phyloP scores from a whole-genome alignment of 2,329 filamentous ascomycete species.

The Hypomyces rosellus region DNA sequence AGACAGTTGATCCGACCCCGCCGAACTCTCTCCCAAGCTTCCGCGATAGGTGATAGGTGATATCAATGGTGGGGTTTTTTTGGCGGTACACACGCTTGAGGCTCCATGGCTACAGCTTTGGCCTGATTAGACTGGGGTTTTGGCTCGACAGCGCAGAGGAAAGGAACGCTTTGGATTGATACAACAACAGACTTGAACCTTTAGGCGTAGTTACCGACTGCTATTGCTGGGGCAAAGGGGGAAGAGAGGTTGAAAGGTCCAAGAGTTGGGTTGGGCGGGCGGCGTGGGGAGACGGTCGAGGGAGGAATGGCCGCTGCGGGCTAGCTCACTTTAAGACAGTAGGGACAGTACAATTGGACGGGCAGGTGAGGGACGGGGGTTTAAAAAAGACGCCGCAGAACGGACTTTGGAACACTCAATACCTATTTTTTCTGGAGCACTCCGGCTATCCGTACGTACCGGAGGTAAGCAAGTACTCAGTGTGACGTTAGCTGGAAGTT shows the following conservation, averaged over 20 bases:
- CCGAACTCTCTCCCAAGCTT: slow-evolving; percentile 3
- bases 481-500: too few relatives aligned
- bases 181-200: background rate
- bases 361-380: too few relatives aligned
- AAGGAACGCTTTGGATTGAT: background rate
- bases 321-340: background rate
- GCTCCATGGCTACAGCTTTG: slow-evolving; percentile 12
- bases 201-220: background rate
- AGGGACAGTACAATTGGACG: too few relatives aligned
- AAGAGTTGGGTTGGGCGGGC: slow-evolving; percentile 5
- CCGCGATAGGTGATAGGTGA: slow-evolving; percentile 9
- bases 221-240: background rate
- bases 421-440: too few relatives aligned
- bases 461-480: too few relatives aligned
- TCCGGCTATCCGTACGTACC: too few relatives aligned
- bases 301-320: slow-evolving; percentile 9
- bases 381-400: too few relatives aligned
- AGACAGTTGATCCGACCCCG: slow-evolving; percentile 2
- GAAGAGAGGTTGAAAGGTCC: background rate
- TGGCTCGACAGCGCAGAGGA: background rate
- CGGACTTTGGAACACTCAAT: too few relatives aligned
- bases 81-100: slow-evolving; percentile 6
- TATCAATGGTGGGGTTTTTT: slow-evolving; percentile 12
- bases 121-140: slow-evolving; percentile 4
- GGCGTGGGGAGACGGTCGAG: background rate